Evolutionary conservation across 1,284 basidiomycete species (phyloP), one percentile per base, ranked within the genome.

Genomic region (Malassezia obtusa): DNA sequence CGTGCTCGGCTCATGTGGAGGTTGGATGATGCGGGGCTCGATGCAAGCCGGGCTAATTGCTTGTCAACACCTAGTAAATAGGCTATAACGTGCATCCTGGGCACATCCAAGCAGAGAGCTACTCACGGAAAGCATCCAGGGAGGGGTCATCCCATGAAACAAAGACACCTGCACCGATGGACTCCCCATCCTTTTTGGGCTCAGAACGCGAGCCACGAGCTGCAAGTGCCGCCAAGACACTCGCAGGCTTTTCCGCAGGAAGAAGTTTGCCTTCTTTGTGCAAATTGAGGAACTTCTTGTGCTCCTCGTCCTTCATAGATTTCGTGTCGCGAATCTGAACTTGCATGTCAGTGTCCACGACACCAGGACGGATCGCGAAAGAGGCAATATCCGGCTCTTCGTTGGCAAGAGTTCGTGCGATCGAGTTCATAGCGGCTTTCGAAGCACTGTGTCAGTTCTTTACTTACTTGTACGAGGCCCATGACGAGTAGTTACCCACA

Each of bases 361-460:
- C 84, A 17, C 89, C 89, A 0, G 89, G 89, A 0, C 88, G 81
- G 1, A 92, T 63, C 6, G 88, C 84, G 26, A 91, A 79, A 11
- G 81, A 82, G 2, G 81, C 79, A n/a, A 92, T 75, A 19, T 78
- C 76, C 3, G 82, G 80, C 70, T 92, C 88, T 73, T 91, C 89
- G 58, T 81, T 80, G 4, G 84, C 85, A 6, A 91, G 76, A 0
- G 87, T 91, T 61, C 88, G 86, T 51, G 50, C 61, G 35, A 91
- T 77, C 19, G 85, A 84, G 73, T 91, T 91, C 81, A 89, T 79
- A 0, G 86, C 88, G 1, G 88, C 88, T 51, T 76, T 76, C 31
- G 60, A 61, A 0, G 74, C 73, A 32, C 56, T 58, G 41, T 9
- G 40, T 33, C 7, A 36, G 35, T 17, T 2, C 2, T 3, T 1